Evolutionary conservation across 2,329 filamentous ascomycete genomes (phyloP).

Genomic region (Xylaria sp.): DNA sequence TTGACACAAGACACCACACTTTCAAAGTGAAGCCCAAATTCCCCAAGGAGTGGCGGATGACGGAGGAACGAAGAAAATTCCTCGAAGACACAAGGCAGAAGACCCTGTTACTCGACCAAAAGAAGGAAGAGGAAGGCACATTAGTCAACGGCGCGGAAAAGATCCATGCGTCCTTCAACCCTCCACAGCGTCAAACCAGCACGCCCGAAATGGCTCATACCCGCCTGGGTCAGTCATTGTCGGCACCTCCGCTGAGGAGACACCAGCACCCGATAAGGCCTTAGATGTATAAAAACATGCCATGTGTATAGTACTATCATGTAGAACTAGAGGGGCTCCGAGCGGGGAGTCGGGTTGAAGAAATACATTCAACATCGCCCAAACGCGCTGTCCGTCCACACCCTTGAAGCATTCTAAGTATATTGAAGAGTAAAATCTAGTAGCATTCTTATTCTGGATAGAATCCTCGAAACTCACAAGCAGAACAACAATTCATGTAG

Average conservation of each 20-base stretch:
- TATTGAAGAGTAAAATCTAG: too few species aligned
- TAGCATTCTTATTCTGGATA: neutral
- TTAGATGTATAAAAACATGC: constrained; percentile 22
- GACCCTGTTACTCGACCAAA: constrained; percentile 64
- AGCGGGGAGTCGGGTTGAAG: constrained; percentile 17
- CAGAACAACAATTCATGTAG: neutral
- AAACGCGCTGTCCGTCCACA: neutral
- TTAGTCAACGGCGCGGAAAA: constrained; percentile 68
- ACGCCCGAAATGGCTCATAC: constrained; percentile 20
- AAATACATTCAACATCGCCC: constrained; percentile 20
- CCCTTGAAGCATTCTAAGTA: neutral
- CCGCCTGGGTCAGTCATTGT: constrained; percentile 7
- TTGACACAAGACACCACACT: constrained; percentile 88
- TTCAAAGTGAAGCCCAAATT: constrained; percentile 75
- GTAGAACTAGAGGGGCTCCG: constrained; percentile 26
- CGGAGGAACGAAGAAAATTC: constrained; percentile 71
- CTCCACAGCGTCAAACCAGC: neutral
- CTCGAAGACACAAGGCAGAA: constrained; percentile 70
- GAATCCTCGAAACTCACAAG: neutral
- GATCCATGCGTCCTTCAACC: constrained; percentile 56
- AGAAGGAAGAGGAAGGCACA: constrained; percentile 62
- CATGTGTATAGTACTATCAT: constrained; percentile 31
- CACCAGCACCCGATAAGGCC: neutral
- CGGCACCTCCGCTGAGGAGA: constrained; percentile 6
- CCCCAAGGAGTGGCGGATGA: constrained; percentile 85